Conservation (phyloP, 208 protist species). For the Strigomonas culicis region DNA sequence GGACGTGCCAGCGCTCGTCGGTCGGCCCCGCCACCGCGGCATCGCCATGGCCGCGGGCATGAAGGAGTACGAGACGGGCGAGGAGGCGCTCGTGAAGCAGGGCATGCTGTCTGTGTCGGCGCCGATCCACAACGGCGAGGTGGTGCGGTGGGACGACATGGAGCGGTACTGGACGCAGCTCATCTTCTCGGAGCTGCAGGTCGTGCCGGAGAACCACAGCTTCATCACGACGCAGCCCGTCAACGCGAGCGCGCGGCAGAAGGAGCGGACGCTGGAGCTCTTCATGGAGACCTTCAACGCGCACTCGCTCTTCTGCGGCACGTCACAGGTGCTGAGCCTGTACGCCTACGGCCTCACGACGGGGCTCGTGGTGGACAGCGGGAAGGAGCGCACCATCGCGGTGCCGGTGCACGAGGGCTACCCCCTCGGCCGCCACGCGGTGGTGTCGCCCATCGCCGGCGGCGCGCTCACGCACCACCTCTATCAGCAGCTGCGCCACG, state of each 20-base stretch:
- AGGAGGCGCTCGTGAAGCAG: slow-evolving; percentile 80
- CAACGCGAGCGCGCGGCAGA: slow-evolving; percentile 72
- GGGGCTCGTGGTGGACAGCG: slow-evolving; percentile 92
- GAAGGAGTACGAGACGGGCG: slow-evolving; percentile 87
- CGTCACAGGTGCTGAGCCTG: slow-evolving; percentile 89
- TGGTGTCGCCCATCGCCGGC: slow-evolving; percentile 71
- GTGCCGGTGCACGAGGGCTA: slow-evolving; percentile 94
- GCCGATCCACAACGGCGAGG: slow-evolving; percentile 74
- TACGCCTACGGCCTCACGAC: slow-evolving; percentile 94
- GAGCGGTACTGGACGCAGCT: slow-evolving; percentile 90
- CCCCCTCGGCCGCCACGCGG: slow-evolving; percentile 83
- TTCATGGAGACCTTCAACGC: slow-evolving; percentile 95
- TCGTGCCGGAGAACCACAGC: slow-evolving; percentile 88
- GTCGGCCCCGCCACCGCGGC: slow-evolving; percentile 82
- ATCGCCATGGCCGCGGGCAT: slow-evolving; percentile 90
- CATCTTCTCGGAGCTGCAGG: slow-evolving; percentile 88
- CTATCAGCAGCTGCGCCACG: slow-evolving; percentile 41
- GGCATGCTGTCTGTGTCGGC: slow-evolving; percentile 68
- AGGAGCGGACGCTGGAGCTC: slow-evolving; percentile 89
- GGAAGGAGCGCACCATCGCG: slow-evolving; percentile 74
- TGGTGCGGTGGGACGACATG: slow-evolving; percentile 91
- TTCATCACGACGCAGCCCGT: slow-evolving; percentile 88
- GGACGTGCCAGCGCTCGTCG: slow-evolving; percentile 86
- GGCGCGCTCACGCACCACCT: slow-evolving; percentile 83
- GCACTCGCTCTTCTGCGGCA: slow-evolving; percentile 88